Evolutionary conservation across 2,329 filamentous ascomycete species (phyloP).

Genomic region (Beauveria sp.): DNA sequence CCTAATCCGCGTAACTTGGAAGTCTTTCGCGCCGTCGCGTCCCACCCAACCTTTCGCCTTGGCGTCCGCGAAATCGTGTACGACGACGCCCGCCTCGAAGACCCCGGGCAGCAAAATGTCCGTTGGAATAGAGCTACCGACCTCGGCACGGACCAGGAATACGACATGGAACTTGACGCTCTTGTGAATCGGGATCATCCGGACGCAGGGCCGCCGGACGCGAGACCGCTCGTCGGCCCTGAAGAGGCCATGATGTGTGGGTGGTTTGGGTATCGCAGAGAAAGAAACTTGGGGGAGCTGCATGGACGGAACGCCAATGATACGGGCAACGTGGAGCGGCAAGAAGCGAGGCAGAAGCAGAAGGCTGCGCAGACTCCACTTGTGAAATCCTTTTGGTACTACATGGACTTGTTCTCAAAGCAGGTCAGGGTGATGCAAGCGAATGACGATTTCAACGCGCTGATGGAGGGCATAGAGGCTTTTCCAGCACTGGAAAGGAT

Average conservation of each 20-base stretch:
- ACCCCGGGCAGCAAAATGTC: background rate
- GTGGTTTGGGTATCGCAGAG: background rate
- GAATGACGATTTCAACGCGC: slow-evolving; percentile 21
- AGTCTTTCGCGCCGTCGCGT: slow-evolving; percentile 28
- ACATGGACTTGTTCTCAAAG: background rate
- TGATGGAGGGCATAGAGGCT: slow-evolving; percentile 24
- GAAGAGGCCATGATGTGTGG: background rate
- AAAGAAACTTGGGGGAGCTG: background rate
- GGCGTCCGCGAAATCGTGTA: slow-evolving; percentile 31
- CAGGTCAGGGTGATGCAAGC: background rate
- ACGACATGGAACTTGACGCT: too few species aligned
- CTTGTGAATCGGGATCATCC: too few species aligned
- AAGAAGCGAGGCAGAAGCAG: background rate
- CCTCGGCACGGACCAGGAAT: too few species aligned
- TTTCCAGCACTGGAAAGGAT: slow-evolving; percentile 30
- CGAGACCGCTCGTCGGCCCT: too few species aligned
- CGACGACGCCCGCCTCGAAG: slow-evolving; percentile 23
- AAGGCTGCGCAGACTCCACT: background rate
- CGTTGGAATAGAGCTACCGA: background rate
- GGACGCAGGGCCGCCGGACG: too few species aligned
- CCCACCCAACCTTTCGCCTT: slow-evolving; percentile 25
- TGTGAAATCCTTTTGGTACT: background rate
- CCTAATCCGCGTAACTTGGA: slow-evolving; percentile 30
- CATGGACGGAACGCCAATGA: background rate
- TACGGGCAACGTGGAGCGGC: background rate